These are phyloP conservation scores for Raddia distichophylla DNA, from an alignment of 176 grass and related monocot genomes.

Conservation along the genomic window DNA sequence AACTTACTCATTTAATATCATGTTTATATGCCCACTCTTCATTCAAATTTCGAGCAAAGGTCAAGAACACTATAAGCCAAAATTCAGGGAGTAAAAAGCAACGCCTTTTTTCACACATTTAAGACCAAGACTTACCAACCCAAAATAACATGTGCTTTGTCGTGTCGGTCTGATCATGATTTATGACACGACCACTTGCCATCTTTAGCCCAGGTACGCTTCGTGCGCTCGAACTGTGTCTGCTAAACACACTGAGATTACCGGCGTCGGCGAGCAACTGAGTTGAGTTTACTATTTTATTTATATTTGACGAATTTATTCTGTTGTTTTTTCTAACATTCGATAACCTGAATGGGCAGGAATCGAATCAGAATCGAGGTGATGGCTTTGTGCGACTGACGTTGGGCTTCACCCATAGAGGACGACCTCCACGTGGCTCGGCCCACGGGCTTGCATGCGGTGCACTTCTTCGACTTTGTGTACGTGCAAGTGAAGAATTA, in stretches of 20 bases:
- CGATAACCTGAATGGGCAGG: too few relatives aligned
- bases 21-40: not conserved
- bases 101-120: too few relatives aligned
- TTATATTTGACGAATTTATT: not conserved
- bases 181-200: too few relatives aligned
- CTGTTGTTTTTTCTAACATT: not conserved
- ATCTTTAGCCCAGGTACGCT: too few relatives aligned
- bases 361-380: too few relatives aligned
- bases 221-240: too few relatives aligned
- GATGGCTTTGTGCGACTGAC: not conserved
- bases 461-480: not conserved
- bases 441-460: slow-evolving; percentile 14
- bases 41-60: slow-evolving; percentile 24
- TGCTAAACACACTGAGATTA: too few relatives aligned
- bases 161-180: too few relatives aligned
- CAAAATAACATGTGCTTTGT: not conserved
- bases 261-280: too few relatives aligned
- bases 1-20: too few relatives aligned
- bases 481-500: not conserved
- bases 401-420: not conserved
- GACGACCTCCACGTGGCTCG: not conserved
- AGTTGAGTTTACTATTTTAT: not conserved
- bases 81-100: not conserved
- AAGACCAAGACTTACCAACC: too few relatives aligned
- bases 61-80: not conserved